phyloP scores from a whole-genome alignment of 192 early-diverging fungal species.

The Entomortierella lignicola region DNA sequence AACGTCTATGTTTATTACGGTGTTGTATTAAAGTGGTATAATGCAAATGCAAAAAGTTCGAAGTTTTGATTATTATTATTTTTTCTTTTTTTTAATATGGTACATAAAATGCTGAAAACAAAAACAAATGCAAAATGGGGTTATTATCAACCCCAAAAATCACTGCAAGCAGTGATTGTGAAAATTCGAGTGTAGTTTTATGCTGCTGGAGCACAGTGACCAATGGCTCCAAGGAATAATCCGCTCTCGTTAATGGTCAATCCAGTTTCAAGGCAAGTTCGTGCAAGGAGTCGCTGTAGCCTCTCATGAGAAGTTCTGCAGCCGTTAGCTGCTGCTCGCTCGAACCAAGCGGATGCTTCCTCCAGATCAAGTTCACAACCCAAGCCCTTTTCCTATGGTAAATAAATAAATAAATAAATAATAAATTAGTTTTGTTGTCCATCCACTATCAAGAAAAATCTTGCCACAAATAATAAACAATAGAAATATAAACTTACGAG shows the following conservation, averaged over 20 bases:
- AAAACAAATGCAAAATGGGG: no score
- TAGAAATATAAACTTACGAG: constrained; percentile 28
- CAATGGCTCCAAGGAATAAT: constrained; percentile 42
- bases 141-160: no score
- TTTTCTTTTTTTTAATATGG: no score
- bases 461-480: not conserved
- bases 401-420: constrained; percentile 1
- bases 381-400: constrained; percentile 46
- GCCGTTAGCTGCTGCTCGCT: constrained; percentile 57
- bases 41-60: no score
- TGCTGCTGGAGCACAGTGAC: constrained; percentile 63
- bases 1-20: no score
- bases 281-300: constrained; percentile 61
- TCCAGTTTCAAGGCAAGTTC: constrained; percentile 61
- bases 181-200: constrained; percentile 14
- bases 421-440: not conserved
- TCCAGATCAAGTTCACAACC: constrained; percentile 57
- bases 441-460: not conserved
- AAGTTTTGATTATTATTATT: no score
- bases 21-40: no score
- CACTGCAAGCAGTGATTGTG: no score
- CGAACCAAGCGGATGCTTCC: constrained; percentile 56
- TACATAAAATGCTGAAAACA: no score
- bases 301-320: constrained; percentile 64
- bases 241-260: constrained; percentile 38